Conservation (phyloP, 768 basidiomycete species). For the Termitomyces sp. region DNA sequence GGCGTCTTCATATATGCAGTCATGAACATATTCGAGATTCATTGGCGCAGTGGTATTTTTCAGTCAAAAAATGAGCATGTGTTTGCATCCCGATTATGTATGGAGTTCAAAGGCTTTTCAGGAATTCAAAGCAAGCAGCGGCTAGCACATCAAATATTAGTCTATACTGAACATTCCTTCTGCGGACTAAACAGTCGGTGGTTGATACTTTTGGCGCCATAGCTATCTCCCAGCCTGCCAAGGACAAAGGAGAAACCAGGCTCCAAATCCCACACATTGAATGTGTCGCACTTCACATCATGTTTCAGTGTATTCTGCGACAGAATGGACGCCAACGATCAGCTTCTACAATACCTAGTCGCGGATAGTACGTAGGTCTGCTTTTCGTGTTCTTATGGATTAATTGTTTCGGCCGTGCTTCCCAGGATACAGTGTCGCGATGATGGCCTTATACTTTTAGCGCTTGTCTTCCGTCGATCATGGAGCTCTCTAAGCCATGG, state of each 20-base stretch:
- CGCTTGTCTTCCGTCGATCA: background rate
- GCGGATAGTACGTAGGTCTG: background rate
- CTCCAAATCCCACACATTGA: background rate
- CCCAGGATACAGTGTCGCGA: background rate
- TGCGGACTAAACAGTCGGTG: background rate
- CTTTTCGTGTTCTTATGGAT: background rate
- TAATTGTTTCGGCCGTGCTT: background rate
- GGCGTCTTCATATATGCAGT: no score
- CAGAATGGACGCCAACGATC: background rate
- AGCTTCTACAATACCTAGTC: background rate
- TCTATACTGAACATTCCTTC: background rate
- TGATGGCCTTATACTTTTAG: background rate
- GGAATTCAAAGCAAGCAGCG: background rate
- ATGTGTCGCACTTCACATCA: no score
- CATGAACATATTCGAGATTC: background rate
- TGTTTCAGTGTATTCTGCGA: background rate
- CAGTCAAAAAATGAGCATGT: no score
- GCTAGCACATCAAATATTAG: background rate
- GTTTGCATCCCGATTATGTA: background rate
- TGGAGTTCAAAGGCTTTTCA: background rate
- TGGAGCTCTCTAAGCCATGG: background rate
- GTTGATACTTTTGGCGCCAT: background rate
- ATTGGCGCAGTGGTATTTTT: background rate
- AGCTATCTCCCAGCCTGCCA: background rate
- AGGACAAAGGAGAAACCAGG: background rate